phyloP scores from a whole-genome alignment of 108 stramenopile species.

The Skeletonema menzelii region DNA sequence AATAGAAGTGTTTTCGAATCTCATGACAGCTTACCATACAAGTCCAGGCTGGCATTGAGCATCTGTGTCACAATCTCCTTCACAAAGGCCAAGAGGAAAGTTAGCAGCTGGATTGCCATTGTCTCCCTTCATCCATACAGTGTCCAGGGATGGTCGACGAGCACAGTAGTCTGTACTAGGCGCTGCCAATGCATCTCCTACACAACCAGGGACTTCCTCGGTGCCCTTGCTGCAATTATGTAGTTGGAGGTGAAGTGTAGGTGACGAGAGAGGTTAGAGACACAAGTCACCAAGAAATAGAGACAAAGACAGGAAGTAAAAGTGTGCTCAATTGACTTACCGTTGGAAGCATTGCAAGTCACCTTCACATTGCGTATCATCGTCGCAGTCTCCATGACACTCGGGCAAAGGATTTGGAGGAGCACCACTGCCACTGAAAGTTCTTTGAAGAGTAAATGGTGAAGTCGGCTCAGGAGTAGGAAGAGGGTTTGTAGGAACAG shows the following conservation, averaged over 20 bases:
- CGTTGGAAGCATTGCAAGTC: slow-evolving; percentile 1
- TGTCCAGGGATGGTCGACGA: neutral
- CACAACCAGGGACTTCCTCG: neutral
- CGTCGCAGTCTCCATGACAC: neutral
- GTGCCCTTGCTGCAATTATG: neutral
- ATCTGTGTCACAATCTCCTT: slow-evolving; percentile 22
- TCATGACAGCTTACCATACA: too few species aligned
- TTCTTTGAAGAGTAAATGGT: neutral
- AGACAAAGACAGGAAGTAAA: too few species aligned
- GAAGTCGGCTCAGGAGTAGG: neutral
- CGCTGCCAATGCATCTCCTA: neutral
- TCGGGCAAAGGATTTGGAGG: neutral
- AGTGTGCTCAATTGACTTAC: neutral
- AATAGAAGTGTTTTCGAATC: too few species aligned
- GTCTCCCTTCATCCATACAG: neutral
- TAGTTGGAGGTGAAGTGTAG: too few species aligned
- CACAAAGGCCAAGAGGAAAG: slow-evolving; percentile 16
- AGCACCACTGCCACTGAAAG: neutral
- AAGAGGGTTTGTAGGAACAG: neutral
- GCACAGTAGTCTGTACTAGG: neutral
- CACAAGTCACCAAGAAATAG: too few species aligned
- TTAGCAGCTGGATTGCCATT: neutral
- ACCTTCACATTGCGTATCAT: neutral
- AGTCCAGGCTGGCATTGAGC: slow-evolving; percentile 14
- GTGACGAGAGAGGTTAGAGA: too few species aligned